Conservation (phyloP, 208 protist species). For the Leishmania major region DNA sequence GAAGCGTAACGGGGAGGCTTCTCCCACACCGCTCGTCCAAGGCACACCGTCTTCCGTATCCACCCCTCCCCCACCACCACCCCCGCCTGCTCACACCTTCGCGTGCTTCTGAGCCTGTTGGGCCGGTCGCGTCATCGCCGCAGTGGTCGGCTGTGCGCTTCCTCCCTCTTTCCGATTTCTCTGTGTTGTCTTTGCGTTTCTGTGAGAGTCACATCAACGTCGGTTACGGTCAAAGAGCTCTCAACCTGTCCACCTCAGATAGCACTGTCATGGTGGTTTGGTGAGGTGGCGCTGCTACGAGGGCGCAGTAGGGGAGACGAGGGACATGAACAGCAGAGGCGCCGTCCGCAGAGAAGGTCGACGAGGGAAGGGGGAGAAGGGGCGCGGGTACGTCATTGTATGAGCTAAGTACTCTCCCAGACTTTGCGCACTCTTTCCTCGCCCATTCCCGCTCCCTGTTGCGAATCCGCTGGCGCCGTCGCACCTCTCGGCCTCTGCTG, state of each 20-base stretch:
- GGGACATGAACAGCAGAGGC: neutral
- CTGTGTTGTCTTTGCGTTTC: neutral
- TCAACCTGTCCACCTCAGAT: neutral
- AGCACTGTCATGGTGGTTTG: neutral
- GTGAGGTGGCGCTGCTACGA: neutral
- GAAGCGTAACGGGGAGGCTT: neutral
- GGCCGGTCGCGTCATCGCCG: neutral
- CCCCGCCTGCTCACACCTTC: too few species aligned
- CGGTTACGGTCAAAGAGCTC: neutral
- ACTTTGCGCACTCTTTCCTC: neutral
- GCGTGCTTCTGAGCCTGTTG: neutral
- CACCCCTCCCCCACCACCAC: neutral
- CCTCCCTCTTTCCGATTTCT: neutral
- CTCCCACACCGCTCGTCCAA: neutral
- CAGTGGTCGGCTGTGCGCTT: neutral
- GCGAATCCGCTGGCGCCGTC: too few species aligned
- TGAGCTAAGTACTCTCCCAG: neutral
- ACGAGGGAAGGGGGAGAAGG: neutral
- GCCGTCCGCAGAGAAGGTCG: neutral
- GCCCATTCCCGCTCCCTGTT: neutral
- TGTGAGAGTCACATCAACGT: neutral
- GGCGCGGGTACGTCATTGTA: neutral
- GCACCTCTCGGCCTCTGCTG: neutral
- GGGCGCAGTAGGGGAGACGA: neutral
- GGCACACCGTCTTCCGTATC: neutral